These are phyloP conservation scores for Nannochloris sp. DNA, from an alignment of 139 green algal genomes.

Conservation along the genomic window DNA sequence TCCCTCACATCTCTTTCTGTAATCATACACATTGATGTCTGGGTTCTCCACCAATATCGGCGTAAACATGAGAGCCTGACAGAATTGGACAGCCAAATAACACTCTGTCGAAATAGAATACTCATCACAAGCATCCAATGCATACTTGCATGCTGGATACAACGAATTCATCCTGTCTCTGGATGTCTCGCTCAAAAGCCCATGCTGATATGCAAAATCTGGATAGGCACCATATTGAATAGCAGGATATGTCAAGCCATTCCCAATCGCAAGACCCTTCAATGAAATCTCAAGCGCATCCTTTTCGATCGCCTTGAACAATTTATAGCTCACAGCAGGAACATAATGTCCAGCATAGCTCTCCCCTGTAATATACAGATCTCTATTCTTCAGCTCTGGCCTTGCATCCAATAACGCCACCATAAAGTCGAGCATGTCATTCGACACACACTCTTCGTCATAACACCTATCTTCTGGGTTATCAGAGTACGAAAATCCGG, in stretches of 20 bases:
- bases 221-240: conserved; percentile 81
- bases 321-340: conserved; percentile 48
- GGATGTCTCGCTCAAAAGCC: conserved; percentile 49
- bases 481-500: conserved; percentile 78
- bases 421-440: conserved; percentile 95
- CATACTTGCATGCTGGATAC: conserved; percentile 23
- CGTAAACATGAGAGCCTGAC: conserved; percentile 40
- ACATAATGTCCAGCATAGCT: conserved; percentile 57
- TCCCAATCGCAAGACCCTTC: conserved; percentile 75
- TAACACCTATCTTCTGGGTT: conserved; percentile 33
- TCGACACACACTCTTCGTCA: conserved; percentile 59
- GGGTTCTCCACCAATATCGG: conserved; percentile 31
- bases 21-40: conserved; percentile 81
- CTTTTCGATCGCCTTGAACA: conserved; percentile 45
- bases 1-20: conserved; percentile 67
- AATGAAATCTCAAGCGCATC: conserved; percentile 29
- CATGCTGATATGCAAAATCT: conserved; percentile 63
- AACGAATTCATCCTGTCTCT: conserved; percentile 20
- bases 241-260: conserved; percentile 83
- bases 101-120: conserved; percentile 47
- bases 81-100: conserved; percentile 55
- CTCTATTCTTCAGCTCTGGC: conserved; percentile 48
- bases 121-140: conserved; percentile 38
- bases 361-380: conserved; percentile 86
- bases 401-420: conserved; percentile 65